Conservation (phyloP, 768 basidiomycete species). For the Tulasnella sp. region DNA sequence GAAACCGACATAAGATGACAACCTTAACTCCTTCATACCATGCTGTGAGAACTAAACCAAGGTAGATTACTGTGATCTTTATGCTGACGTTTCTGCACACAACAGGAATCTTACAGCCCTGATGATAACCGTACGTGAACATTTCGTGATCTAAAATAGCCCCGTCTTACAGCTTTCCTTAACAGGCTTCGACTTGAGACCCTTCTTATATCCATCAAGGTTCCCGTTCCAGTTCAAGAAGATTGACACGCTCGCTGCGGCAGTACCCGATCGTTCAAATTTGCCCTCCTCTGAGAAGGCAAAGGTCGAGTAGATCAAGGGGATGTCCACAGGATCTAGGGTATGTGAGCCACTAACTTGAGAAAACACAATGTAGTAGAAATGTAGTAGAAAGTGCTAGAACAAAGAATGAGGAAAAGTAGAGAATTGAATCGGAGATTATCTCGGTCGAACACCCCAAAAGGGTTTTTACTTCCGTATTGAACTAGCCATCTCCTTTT, state of each 20-base stretch:
- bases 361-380: neutral
- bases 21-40: constrained; percentile 89
- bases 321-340: too few relatives aligned
- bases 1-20: constrained; percentile 98
- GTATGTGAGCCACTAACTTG: too few relatives aligned
- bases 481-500: neutral
- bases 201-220: constrained; percentile 87
- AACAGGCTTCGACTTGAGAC: constrained; percentile 87
- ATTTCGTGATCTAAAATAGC: neutral
- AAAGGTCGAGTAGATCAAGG: constrained; percentile 3
- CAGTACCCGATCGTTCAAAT: constrained; percentile 54
- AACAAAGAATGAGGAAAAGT: neutral
- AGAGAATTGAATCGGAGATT: neutral
- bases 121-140: constrained; percentile 75
- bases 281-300: neutral
- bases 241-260: constrained; percentile 76
- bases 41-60: constrained; percentile 53
- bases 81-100: constrained; percentile 19
- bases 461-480: too few relatives aligned
- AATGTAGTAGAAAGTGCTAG: neutral
- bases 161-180: constrained; percentile 16
- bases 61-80: constrained; percentile 13
- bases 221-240: constrained; percentile 97
- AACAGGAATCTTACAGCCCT: constrained; percentile 86
- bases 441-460: neutral